Evolutionary conservation across 805 yeast species (phyloP).

Genomic region (Wickerhamomyces hampshirensis): DNA sequence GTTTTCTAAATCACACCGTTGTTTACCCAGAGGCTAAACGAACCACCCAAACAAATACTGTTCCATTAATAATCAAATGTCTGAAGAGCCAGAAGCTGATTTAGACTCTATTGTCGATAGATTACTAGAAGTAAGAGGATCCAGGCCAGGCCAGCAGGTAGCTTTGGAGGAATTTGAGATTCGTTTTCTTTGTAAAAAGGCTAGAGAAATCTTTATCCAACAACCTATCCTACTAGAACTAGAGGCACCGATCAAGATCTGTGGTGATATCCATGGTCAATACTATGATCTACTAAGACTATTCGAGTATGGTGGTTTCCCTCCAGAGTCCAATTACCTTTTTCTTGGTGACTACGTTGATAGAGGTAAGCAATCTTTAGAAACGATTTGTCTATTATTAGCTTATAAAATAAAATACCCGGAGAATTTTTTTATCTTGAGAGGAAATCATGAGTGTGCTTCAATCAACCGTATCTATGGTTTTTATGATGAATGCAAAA

Average conservation of each 20-base stretch:
- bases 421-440: slow-evolving; percentile 90
- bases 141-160: slow-evolving; percentile 97
- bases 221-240: slow-evolving; percentile 94
- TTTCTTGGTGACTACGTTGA: slow-evolving; percentile 97
- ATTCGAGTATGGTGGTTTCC: slow-evolving; percentile 98
- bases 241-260: slow-evolving; percentile 93
- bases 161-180: slow-evolving; percentile 91
- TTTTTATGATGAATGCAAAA: slow-evolving; percentile 96
- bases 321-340: slow-evolving; percentile 96
- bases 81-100: slow-evolving; percentile 72
- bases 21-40: no score
- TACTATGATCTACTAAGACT: slow-evolving; percentile 92
- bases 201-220: slow-evolving; percentile 95
- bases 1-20: no score
- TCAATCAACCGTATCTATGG: slow-evolving; percentile 97
- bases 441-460: slow-evolving; percentile 99
- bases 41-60: slow-evolving; percentile 7
- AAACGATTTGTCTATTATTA: slow-evolving; percentile 87
- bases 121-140: slow-evolving; percentile 94
- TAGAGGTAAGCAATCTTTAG: slow-evolving; percentile 96
- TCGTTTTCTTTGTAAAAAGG: slow-evolving; percentile 92
- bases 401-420: slow-evolving; percentile 98
- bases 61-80: slow-evolving; percentile 25
- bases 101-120: slow-evolving; percentile 96
- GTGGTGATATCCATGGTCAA: slow-evolving; percentile 99